Conservation (phyloP, 768 basidiomycete species). For the Leccinum longicurvipes region DNA sequence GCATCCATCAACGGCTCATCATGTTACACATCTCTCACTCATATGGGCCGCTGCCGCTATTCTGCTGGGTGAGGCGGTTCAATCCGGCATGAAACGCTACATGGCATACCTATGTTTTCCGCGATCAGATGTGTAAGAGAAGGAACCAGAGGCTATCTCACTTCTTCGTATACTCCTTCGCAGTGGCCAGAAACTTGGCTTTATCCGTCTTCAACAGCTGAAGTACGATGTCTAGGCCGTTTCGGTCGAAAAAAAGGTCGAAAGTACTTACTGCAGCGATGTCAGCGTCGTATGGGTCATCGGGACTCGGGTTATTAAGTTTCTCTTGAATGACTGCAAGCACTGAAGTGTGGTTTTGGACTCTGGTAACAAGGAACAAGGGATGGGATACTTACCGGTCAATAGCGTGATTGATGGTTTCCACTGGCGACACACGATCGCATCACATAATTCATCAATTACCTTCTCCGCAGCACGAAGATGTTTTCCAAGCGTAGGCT, state of each 20-base stretch:
- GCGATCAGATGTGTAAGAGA: slow-evolving; percentile 3
- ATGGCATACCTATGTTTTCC: slow-evolving; percentile 19
- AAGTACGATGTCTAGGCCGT: not conserved
- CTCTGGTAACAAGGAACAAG: not conserved
- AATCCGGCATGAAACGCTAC: slow-evolving; percentile 3
- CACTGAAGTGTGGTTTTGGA: slow-evolving; percentile 42
- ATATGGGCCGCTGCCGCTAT: not conserved
- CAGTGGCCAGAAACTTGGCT: slow-evolving; percentile 66
- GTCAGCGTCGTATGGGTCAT: slow-evolving; percentile 87
- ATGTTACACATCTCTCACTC: slow-evolving; percentile 2
- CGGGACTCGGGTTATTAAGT: slow-evolving; percentile 81
- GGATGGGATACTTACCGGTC: slow-evolving; percentile 43
- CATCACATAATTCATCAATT: slow-evolving; percentile 4
- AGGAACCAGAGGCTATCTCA: slow-evolving; percentile 29
- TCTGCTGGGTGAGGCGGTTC: not conserved
- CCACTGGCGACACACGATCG: slow-evolving; percentile 51
- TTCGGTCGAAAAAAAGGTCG: not conserved
- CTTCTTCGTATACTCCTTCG: slow-evolving; percentile 88
- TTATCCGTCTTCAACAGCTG: slow-evolving; percentile 78
- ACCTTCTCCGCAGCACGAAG: not conserved
- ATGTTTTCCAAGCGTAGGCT: slow-evolving; percentile 20
- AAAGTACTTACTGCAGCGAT: slow-evolving; percentile 68
- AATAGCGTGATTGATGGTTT: slow-evolving; percentile 76
- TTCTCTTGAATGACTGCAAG: slow-evolving; percentile 78
- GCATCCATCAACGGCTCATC: not conserved